A percentile compares a stretch with the other conserved stretches of the same genome.
Conservation (phyloP, 2,329 filamentous ascomycete species). For the Fusarium sulawesiense region DNA sequence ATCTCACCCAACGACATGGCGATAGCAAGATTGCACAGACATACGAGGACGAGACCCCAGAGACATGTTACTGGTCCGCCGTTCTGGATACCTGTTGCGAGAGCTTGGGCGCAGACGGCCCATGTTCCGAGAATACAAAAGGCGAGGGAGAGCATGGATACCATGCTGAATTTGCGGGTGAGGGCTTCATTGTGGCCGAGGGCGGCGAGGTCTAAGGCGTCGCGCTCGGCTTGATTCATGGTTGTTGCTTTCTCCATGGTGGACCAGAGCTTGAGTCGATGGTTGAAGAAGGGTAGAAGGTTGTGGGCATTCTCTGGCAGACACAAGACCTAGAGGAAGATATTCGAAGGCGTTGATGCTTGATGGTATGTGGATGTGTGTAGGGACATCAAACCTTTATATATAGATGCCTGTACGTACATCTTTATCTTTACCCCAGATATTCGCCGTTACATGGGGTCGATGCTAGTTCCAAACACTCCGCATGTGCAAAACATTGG, state of each 20-base stretch:
- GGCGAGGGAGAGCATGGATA: conserved; percentile 67
- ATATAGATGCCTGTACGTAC: conserved; percentile 13
- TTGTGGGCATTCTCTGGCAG: conserved; percentile 38
- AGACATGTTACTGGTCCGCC: conserved; percentile 65
- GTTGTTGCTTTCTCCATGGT: conserved; percentile 37
- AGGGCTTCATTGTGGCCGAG: conserved; percentile 54
- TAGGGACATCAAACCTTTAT: conserved; percentile 13
- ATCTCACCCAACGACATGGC: conserved; percentile 66
- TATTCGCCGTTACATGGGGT: conserved; percentile 1
- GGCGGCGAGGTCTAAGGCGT: conserved; percentile 51
- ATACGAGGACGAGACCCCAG: conserved; percentile 65
- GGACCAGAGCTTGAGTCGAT: conserved; percentile 38
- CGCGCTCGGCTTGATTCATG: conserved; percentile 40
- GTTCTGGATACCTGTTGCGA: conserved; percentile 61
- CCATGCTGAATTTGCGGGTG: conserved; percentile 60
- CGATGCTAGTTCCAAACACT: conserved; percentile 5
- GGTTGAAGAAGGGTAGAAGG: conserved; percentile 11
- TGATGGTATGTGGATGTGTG: no score
- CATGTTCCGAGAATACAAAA: conserved; percentile 69
- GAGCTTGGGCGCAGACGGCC: conserved; percentile 64
- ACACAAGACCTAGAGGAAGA: no score
- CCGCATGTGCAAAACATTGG: conserved; percentile 33
- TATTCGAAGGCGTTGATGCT: no score
- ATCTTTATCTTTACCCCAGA: conserved; percentile 29
- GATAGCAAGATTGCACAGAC: conserved; percentile 63